These are phyloP conservation scores for Exophiala spinifera DNA, from an alignment of 2,329 filamentous ascomycete genomes.

Conservation along the genomic window DNA sequence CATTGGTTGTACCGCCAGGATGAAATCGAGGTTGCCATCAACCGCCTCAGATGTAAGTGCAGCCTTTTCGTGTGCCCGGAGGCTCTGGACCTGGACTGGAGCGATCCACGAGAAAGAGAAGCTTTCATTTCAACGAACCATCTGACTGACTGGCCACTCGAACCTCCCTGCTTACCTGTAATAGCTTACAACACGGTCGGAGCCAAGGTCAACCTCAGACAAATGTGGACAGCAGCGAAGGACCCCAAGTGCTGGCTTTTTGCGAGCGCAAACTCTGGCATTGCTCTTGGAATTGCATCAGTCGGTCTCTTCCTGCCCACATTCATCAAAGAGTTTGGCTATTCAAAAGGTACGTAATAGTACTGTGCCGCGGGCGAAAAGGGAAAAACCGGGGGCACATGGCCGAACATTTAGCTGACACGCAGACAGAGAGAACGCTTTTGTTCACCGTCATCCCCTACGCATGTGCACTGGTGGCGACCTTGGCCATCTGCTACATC, in stretches of 20 bases:
- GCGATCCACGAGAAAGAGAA: no score
- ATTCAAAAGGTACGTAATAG: slow-evolving; percentile 11
- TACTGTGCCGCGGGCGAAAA: no score
- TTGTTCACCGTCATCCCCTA: slow-evolving; percentile 18
- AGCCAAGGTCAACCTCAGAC: slow-evolving; percentile 7
- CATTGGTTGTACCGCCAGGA: background rate
- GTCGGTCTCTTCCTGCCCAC: slow-evolving; percentile 14
- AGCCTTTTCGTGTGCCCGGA: no score
- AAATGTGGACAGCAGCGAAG: slow-evolving; percentile 1
- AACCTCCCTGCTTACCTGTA: no score
- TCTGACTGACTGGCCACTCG: no score
- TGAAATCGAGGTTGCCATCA: background rate
- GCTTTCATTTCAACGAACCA: no score
- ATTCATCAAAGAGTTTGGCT: slow-evolving; percentile 12
- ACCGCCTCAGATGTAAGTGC: no score
- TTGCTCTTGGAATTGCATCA: slow-evolving; percentile 7
- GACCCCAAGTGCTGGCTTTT: slow-evolving; percentile 13
- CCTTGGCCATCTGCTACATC: background rate
- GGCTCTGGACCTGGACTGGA: no score
- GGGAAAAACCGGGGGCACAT: no score
- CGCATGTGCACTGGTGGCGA: slow-evolving; percentile 4
- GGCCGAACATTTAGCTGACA: no score
- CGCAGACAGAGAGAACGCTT: slow-evolving; percentile 1
- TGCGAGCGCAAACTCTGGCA: slow-evolving; percentile 4
- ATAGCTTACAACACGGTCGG: slow-evolving; percentile 9